phyloP scores from a whole-genome alignment of 2,329 filamentous ascomycete genomes.

The Sporothrix globosa region DNA sequence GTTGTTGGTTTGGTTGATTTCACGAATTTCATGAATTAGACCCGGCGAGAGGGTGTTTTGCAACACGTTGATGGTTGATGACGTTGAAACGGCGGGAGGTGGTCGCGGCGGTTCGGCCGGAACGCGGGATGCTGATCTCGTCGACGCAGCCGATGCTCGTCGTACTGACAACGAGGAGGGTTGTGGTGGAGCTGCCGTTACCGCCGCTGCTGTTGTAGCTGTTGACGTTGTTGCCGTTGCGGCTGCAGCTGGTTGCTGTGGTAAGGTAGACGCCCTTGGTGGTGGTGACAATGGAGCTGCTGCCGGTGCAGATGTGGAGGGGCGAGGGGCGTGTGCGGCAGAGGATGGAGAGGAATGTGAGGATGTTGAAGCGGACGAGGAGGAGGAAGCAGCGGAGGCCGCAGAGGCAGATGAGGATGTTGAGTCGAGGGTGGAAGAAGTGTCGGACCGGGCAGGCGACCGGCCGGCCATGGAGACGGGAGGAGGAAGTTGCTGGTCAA shows the following conservation, averaged over 20 bases:
- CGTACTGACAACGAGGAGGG: background rate
- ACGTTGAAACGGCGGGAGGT: background rate
- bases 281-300: background rate
- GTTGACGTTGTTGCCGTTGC: conserved; percentile 2
- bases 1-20: conserved; percentile 27
- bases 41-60: conserved; percentile 21
- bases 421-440: conserved; percentile 1
- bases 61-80: conserved; percentile 20
- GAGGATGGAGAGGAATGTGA: conserved; percentile 8
- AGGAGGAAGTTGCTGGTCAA: background rate
- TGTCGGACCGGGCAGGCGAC: background rate
- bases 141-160: background rate
- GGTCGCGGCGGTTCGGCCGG: background rate
- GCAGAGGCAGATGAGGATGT: conserved; percentile 21
- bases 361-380: conserved; percentile 22
- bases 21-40: conserved; percentile 17
- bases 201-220: background rate
- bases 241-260: background rate
- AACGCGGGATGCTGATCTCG: background rate
- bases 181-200: background rate
- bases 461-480: conserved; percentile 32
- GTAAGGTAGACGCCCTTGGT: background rate
- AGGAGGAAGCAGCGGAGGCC: background rate
- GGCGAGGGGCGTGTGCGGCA: background rate
- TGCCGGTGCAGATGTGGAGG: conserved; percentile 17